Conservation (phyloP, 2,329 filamentous ascomycete genomes). For the Emmonsiellopsis sp. region DNA sequence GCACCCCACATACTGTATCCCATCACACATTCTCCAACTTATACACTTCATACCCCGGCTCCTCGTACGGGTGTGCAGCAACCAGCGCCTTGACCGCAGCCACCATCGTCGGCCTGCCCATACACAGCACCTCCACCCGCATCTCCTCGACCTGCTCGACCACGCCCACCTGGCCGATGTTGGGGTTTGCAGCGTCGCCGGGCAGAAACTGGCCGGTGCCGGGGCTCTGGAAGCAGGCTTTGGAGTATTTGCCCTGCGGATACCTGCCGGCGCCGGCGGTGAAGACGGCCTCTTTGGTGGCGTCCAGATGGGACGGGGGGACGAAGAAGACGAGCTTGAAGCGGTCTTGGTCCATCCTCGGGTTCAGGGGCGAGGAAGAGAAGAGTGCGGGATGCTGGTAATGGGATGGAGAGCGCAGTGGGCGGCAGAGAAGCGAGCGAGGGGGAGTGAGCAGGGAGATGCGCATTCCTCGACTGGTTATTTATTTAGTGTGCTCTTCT, state of each 20-base stretch:
- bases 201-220: conserved; percentile 37
- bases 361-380: not conserved
- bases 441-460: no score
- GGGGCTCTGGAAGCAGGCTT: conserved; percentile 30
- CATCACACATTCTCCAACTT: conserved; percentile 33
- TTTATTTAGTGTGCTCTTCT: no score
- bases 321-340: conserved; percentile 38
- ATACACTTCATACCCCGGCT: conserved; percentile 37
- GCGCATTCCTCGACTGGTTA: no score
- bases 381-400: not conserved
- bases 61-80: conserved; percentile 39
- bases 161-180: conserved; percentile 30
- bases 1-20: not conserved
- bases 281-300: conserved; percentile 36
- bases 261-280: conserved; percentile 33
- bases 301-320: conserved; percentile 28
- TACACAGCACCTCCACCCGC: conserved; percentile 36
- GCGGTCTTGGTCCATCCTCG: conserved; percentile 14
- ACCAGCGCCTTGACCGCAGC: conserved; percentile 33
- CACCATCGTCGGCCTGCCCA: conserved; percentile 29
- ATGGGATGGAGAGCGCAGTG: not conserved
- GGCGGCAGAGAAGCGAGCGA: not conserved
- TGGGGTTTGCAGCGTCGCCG: conserved; percentile 29
- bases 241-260: conserved; percentile 32
- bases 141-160: conserved; percentile 34